A percentile compares a stretch with the other conserved stretches of the same genome.
Conservation (phyloP, 2,329 filamentous ascomycete species). For the Dactylellina haptotyla region DNA sequence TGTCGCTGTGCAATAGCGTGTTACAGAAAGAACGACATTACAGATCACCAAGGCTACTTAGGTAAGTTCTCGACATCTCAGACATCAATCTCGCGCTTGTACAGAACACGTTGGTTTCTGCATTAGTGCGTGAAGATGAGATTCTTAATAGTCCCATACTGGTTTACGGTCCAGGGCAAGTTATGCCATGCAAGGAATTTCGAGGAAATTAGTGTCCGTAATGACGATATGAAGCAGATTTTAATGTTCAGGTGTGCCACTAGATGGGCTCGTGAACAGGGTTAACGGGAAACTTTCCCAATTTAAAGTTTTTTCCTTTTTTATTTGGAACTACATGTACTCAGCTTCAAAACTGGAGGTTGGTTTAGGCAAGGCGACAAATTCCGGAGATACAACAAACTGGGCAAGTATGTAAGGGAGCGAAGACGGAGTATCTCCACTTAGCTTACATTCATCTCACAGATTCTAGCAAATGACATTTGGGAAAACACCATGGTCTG, state of each 20-base stretch:
- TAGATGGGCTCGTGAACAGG: slow-evolving; percentile 19
- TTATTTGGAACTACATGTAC: background rate
- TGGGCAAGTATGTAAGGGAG: background rate
- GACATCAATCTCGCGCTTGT: background rate
- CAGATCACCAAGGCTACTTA: background rate
- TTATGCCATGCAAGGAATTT: slow-evolving; percentile 51
- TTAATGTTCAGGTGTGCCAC: slow-evolving; percentile 46
- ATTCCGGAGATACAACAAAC: slow-evolving; percentile 15
- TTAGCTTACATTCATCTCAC: background rate
- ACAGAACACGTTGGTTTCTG: slow-evolving; percentile 39
- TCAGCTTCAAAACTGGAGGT: slow-evolving; percentile 9
- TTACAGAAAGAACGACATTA: background rate
- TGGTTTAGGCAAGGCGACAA: slow-evolving; percentile 8
- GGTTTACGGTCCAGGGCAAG: slow-evolving; percentile 2
- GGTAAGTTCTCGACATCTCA: slow-evolving; percentile 4
- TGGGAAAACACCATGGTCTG: slow-evolving; percentile 13
- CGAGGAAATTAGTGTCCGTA: slow-evolving; percentile 52
- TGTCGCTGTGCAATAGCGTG: background rate
- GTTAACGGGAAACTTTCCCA: slow-evolving; percentile 9
- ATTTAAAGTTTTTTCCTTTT: slow-evolving; percentile 1
- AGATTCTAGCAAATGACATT: slow-evolving; percentile 7
- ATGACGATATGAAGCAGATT: slow-evolving; percentile 53
- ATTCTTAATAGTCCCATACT: slow-evolving; percentile 14
- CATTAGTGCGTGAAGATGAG: slow-evolving; percentile 22
- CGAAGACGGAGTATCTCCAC: slow-evolving; percentile 4